A percentile compares a stretch with the other conserved stretches of the same genome.
phyloP scores from a whole-genome alignment of 1,139 yeast genomes.

The Geotrichum phurueaensis region DNA sequence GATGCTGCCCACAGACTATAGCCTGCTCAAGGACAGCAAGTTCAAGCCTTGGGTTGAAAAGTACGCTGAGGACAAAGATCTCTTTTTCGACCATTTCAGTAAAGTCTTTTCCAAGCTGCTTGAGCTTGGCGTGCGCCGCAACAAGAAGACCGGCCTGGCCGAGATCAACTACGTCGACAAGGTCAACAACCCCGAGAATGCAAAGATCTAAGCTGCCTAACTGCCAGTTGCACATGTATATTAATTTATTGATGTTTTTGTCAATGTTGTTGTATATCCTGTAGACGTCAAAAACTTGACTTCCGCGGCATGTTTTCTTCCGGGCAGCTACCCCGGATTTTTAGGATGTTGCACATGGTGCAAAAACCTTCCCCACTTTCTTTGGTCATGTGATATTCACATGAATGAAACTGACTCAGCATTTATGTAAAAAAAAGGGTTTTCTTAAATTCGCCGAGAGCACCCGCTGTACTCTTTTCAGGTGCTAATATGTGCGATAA shows the following conservation, averaged over 20 bases:
- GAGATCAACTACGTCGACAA: constrained; percentile 27
- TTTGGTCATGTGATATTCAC: no score
- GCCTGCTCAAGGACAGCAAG: constrained; percentile 45
- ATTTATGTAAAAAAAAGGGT: no score
- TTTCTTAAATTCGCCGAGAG: no score
- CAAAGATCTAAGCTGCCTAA: constrained; percentile 21
- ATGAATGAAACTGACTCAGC: no score
- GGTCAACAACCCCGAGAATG: constrained; percentile 22
- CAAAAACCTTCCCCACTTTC: no score
- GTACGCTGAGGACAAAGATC: constrained; percentile 50
- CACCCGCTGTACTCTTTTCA: no score
- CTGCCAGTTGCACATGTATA: neutral
- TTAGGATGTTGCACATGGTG: no score
- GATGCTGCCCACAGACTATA: constrained; percentile 65
- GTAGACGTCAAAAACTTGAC: no score
- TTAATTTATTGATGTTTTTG: neutral
- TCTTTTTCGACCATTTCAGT: constrained; percentile 50
- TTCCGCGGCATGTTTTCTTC: no score
- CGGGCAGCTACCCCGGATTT: no score
- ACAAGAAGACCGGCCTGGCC: constrained; percentile 30
- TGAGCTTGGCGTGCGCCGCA: constrained; percentile 50
- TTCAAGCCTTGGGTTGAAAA: constrained; percentile 47
- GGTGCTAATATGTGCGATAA: no score
- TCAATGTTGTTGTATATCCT: neutral
- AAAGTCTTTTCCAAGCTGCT: constrained; percentile 49